phyloP scores from a whole-genome alignment of 23 red algal genomes.

The Gracilaria vermiculophylla region DNA sequence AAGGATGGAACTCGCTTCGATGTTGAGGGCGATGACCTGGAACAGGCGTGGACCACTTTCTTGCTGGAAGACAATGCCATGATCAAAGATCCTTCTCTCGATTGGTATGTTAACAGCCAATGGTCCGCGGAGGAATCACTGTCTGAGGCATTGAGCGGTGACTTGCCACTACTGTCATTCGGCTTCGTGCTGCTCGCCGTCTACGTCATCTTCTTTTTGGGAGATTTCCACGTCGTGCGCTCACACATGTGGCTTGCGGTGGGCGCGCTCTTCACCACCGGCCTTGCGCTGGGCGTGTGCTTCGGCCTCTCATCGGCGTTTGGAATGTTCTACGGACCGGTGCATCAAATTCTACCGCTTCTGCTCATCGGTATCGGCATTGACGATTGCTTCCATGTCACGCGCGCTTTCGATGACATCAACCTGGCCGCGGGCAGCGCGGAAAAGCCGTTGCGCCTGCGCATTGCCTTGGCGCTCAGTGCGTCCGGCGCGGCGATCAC shows the following conservation, averaged over 20 bases:
- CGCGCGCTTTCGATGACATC: conserved; percentile 47
- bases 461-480: conserved; percentile 63
- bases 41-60: conserved; percentile 48
- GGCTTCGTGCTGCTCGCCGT: conserved; percentile 69
- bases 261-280: conserved; percentile 41
- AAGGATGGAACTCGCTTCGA: conserved; percentile 62
- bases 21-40: conserved; percentile 41
- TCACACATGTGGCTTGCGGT: conserved; percentile 63
- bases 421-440: neutral
- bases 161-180: conserved; percentile 46
- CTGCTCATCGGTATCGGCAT: conserved; percentile 77
- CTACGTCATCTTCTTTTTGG: conserved; percentile 72
- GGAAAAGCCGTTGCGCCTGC: neutral
- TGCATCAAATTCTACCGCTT: conserved; percentile 76
- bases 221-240: conserved; percentile 68
- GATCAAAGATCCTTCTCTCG: neutral
- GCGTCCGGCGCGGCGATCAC: conserved; percentile 56
- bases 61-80: conserved; percentile 23
- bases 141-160: conserved; percentile 38
- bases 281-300: conserved; percentile 54
- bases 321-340: conserved; percentile 75
- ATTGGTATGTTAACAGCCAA: conserved; percentile 28
- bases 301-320: conserved; percentile 63
- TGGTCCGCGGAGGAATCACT: conserved; percentile 47
- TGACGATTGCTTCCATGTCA: conserved; percentile 77